Evolutionary conservation across 2,329 filamentous ascomycete genomes (phyloP).

Genomic region (Diatrype stigma): DNA sequence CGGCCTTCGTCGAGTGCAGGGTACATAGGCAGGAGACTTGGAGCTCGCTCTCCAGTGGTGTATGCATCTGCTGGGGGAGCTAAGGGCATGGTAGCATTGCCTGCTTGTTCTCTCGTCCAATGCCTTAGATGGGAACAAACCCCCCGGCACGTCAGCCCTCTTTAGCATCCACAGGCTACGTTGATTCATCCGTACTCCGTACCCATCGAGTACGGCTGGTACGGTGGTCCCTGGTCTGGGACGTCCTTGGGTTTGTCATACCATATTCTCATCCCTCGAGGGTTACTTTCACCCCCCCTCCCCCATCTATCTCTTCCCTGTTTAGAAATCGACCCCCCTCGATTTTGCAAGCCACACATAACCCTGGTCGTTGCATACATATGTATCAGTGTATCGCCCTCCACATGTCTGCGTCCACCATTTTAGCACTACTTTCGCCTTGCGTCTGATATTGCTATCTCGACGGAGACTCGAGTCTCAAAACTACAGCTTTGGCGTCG

Average conservation of each 20-base stretch:
- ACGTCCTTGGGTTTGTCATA: conserved; percentile 27
- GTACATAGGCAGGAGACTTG: not conserved
- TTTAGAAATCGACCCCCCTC: conserved; percentile 11
- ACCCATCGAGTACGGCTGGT: conserved; percentile 14
- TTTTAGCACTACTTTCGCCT: conserved; percentile 24
- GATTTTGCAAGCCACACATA: conserved; percentile 24
- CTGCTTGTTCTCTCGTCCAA: conserved; percentile 22
- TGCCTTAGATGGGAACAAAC: conserved; percentile 17
- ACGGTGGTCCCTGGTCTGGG: conserved; percentile 18
- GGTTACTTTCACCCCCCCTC: conserved; percentile 24
- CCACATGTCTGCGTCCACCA: conserved; percentile 28
- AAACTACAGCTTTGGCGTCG: conserved; percentile 24
- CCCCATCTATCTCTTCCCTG: conserved; percentile 20
- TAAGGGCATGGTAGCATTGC: conserved; percentile 27
- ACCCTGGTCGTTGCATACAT: conserved; percentile 36
- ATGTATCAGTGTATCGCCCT: conserved; percentile 33
- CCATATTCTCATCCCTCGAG: conserved; percentile 27
- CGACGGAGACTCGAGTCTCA: conserved; percentile 25
- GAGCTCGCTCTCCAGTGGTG: conserved; percentile 10
- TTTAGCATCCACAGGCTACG: conserved; percentile 24
- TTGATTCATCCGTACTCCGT: conserved; percentile 21
- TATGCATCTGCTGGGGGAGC: conserved; percentile 21
- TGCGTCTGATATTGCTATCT: conserved; percentile 29
- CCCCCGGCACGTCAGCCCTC: conserved; percentile 24
- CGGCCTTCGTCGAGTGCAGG: conserved; percentile 19